Conservation (phyloP, 1,284 basidiomycete genomes). For the Malassezia sp. region DNA sequence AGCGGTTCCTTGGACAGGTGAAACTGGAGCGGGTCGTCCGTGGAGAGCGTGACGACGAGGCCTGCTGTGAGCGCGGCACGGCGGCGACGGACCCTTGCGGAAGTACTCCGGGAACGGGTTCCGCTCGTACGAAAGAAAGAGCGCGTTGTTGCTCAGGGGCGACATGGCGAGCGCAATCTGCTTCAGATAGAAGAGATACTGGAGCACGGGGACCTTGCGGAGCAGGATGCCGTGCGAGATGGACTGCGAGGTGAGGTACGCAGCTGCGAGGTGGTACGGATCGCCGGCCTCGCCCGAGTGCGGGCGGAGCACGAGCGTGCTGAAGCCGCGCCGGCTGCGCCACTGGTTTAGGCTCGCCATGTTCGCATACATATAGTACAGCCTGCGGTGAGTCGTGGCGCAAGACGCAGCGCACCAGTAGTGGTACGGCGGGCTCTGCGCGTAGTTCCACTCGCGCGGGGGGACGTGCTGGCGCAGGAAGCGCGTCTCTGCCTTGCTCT, state of each 20-base stretch:
- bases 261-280: conserved; percentile 88
- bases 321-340: conserved; percentile 75
- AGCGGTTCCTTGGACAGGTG: conserved; percentile 59
- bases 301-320: conserved; percentile 86
- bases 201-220: conserved; percentile 81
- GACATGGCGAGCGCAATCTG: conserved; percentile 69
- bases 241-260: conserved; percentile 90
- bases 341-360: conserved; percentile 88
- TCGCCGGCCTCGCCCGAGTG: conserved; percentile 98
- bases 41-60: conserved; percentile 89
- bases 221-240: conserved; percentile 97
- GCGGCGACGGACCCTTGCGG: no score
- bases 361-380: conserved; percentile 97
- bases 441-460: conserved; percentile 76
- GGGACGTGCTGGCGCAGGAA: conserved; percentile 93
- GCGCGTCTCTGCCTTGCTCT: conserved; percentile 82
- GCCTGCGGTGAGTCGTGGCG: no score
- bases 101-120: conserved; percentile 97
- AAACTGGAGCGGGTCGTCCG: conserved; percentile 65
- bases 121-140: conserved; percentile 91
- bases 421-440: conserved; percentile 81
- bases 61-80: no score
- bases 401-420: no score
- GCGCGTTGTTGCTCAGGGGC: conserved; percentile 89
- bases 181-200: conserved; percentile 60